A percentile compares a stretch with the other conserved stretches of the same genome.
Conservation (phyloP, 257 asterid species). For the Lycium ferocissimum region DNA sequence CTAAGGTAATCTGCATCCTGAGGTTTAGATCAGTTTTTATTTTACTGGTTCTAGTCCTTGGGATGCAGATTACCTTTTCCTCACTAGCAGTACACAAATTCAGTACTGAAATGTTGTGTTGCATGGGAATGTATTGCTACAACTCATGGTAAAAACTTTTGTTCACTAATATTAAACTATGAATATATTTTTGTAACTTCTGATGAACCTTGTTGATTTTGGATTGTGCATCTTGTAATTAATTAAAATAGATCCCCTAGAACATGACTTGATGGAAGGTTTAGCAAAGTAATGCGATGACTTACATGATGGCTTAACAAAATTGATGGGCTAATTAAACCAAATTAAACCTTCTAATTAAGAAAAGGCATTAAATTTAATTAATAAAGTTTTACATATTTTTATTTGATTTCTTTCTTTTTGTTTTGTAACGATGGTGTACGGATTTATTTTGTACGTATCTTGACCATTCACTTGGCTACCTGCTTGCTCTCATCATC, state of each 20-base stretch:
- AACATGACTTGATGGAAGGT: background rate
- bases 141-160: background rate
- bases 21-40: constrained; percentile 52
- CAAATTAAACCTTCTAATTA: background rate
- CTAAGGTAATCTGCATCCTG: constrained; percentile 86
- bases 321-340: background rate
- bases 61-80: constrained; percentile 63
- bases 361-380: background rate
- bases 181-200: background rate
- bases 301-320: background rate
- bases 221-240: background rate
- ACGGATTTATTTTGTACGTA: background rate
- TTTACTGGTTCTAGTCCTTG: constrained; percentile 44
- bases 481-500: background rate
- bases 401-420: background rate
- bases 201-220: background rate
- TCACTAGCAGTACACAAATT: constrained; percentile 27
- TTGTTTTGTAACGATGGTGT: background rate
- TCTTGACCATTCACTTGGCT: background rate
- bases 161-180: background rate
- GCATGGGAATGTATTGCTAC: background rate
- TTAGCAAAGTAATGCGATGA: background rate
- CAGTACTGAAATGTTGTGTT: background rate
- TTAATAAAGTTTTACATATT: background rate
- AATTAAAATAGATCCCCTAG: background rate